Conservation (phyloP, 108 stramenopile species). For the Nitzschia sp. region DNA sequence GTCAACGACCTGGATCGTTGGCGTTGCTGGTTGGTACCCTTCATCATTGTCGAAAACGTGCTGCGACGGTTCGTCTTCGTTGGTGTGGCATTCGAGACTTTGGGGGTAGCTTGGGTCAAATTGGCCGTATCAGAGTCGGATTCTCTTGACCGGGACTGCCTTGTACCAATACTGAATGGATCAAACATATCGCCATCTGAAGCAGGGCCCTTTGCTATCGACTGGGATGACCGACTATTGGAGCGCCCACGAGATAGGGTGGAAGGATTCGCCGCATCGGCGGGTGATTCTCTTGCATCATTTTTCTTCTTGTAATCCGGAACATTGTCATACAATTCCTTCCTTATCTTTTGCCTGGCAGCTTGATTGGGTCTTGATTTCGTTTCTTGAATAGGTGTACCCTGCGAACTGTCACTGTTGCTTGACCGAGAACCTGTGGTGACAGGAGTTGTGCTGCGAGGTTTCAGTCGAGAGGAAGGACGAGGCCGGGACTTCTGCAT, state of each 20-base stretch:
- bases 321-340: conserved; percentile 10
- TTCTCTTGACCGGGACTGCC: not conserved
- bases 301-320: too few species aligned
- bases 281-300: too few species aligned
- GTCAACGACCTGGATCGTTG: conserved; percentile 2
- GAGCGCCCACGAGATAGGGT: too few species aligned
- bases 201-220: not conserved
- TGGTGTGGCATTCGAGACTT: not conserved
- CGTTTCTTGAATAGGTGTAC: not conserved
- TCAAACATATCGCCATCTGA: not conserved
- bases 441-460: conserved; percentile 3
- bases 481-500: not conserved
- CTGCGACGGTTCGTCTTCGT: not conserved
- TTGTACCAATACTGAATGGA: conserved; percentile 1
- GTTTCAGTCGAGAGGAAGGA: not conserved
- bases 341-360: conserved; percentile 1
- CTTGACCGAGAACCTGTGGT: conserved; percentile 11
- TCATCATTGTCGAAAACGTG: not conserved
- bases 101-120: conserved; percentile 1
- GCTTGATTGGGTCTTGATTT: not conserved
- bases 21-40: not conserved
- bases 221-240: too few species aligned
- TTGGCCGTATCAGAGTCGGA: not conserved
- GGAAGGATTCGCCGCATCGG: too few species aligned
- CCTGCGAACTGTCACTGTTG: not conserved